Evolutionary conservation across 73 alveolate species (phyloP).

Genomic region (Loxodes magnus): DNA sequence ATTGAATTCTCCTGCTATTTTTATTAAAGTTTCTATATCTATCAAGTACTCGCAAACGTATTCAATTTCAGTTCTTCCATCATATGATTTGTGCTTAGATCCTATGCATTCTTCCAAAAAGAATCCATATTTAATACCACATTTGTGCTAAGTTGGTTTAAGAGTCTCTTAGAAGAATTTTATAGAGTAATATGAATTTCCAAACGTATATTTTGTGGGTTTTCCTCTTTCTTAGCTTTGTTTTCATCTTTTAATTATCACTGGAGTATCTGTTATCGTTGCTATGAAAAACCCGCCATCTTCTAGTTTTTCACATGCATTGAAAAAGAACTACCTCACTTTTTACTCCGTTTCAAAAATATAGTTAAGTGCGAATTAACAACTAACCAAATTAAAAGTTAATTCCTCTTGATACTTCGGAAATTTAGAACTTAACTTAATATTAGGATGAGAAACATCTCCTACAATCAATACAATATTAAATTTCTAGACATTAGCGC

Average conservation of each 20-base stretch:
- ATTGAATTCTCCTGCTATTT: conserved; percentile 60
- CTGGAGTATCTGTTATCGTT: conserved; percentile 73
- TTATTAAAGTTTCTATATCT: conserved; percentile 43
- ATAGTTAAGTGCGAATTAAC: conserved; percentile 82
- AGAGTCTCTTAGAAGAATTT: conserved; percentile 39
- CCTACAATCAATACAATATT: conserved; percentile 19
- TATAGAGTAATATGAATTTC: conserved; percentile 52
- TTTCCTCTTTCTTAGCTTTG: conserved; percentile 42
- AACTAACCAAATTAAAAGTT: conserved; percentile 68
- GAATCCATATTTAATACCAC: conserved; percentile 82
- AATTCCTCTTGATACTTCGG: conserved; percentile 32
- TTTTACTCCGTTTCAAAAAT: conserved; percentile 69
- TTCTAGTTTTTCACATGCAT: conserved; percentile 56
- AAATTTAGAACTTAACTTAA: conserved; percentile 16
- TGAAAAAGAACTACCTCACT: conserved; percentile 57
- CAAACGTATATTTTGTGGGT: conserved; percentile 38
- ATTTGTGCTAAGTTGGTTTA: conserved; percentile 45
- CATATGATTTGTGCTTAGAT: conserved; percentile 9
- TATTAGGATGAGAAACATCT: conserved; percentile 26
- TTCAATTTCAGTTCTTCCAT: conserved; percentile 40
- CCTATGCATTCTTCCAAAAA: conserved; percentile 79
- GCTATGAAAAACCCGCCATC: conserved; percentile 84
- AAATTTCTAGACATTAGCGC: conserved; percentile 28
- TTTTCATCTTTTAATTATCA: no score
- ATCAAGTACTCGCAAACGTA: conserved; percentile 79